phyloP scores from a whole-genome alignment of 2,329 filamentous ascomycete genomes.

The Sarocladium brachiariae region DNA sequence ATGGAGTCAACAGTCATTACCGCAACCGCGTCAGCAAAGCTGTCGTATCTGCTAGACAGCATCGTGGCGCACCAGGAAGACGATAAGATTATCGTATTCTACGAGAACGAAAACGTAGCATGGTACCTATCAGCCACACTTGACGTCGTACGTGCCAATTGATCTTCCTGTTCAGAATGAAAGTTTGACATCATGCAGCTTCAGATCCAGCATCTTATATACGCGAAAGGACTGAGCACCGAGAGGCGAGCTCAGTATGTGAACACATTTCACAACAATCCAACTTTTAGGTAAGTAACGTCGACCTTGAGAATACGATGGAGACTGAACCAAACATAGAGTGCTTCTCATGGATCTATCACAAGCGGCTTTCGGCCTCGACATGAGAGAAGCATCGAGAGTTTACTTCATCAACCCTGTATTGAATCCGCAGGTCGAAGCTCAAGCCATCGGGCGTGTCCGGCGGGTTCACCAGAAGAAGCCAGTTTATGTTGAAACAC shows the following conservation, averaged over 20 bases:
- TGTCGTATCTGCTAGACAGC: slow-evolving; percentile 75
- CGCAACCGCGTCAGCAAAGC: slow-evolving; percentile 80
- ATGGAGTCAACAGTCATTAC: slow-evolving; percentile 56
- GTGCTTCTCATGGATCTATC: slow-evolving; percentile 88
- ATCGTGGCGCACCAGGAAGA: slow-evolving; percentile 59
- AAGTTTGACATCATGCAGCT: slow-evolving; percentile 29
- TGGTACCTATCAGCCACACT: slow-evolving; percentile 80
- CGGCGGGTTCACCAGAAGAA: slow-evolving; percentile 79
- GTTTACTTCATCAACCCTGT: slow-evolving; percentile 89
- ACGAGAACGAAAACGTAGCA: slow-evolving; percentile 79
- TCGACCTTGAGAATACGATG: not conserved
- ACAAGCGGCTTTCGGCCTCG: slow-evolving; percentile 81
- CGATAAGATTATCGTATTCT: slow-evolving; percentile 90
- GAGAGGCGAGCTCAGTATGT: slow-evolving; percentile 68
- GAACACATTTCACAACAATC: slow-evolving; percentile 65
- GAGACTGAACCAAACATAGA: slow-evolving; percentile 25
- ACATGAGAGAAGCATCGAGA: slow-evolving; percentile 74
- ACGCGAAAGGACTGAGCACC: slow-evolving; percentile 55
- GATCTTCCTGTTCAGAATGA: not conserved
- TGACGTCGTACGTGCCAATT: slow-evolving; percentile 50
- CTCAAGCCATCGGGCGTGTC: slow-evolving; percentile 85
- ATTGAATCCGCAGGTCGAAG: slow-evolving; percentile 76
- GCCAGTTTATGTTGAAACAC: slow-evolving; percentile 76
- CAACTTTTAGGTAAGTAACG: slow-evolving; percentile 45
- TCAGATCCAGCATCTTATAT: slow-evolving; percentile 57